These are phyloP conservation scores for Metroxylon sagu DNA, from an alignment of 176 grass and related monocot species.

Conservation along the genomic window DNA sequence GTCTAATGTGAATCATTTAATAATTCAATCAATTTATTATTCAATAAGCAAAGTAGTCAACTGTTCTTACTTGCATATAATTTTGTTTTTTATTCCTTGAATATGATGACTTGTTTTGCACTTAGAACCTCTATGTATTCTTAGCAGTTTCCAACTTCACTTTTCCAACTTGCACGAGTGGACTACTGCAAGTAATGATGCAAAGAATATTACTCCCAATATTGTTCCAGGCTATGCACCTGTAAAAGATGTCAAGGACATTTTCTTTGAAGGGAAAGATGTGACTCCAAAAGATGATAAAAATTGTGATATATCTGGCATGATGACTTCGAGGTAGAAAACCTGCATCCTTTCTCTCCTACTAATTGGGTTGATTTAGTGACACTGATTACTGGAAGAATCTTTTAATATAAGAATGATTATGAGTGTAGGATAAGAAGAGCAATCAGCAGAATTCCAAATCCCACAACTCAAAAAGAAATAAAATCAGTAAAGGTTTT, in stretches of 20 bases:
- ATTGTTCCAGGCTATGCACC: constrained; percentile 24
- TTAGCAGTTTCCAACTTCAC: constrained; percentile 34
- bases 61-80: no score
- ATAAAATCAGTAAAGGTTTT: neutral
- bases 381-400: neutral
- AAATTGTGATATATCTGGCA: constrained; percentile 25
- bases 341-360: constrained; percentile 20
- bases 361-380: neutral
- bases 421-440: no score
- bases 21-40: no score
- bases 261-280: constrained; percentile 30
- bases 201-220: constrained; percentile 24
- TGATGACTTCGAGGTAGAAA: constrained; percentile 39
- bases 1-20: no score
- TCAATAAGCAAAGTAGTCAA: no score
- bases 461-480: no score
- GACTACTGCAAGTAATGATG: constrained; percentile 28
- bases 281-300: constrained; percentile 31
- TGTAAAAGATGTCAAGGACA: constrained; percentile 20
- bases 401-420: neutral
- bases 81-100: no score
- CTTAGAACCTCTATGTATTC: constrained; percentile 10
- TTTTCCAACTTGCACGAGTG: constrained; percentile 15
- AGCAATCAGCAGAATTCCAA: no score
- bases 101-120: neutral